Evolutionary conservation across 2,329 filamentous ascomycete genomes (phyloP).

Genomic region (Aureobasidium sp.): DNA sequence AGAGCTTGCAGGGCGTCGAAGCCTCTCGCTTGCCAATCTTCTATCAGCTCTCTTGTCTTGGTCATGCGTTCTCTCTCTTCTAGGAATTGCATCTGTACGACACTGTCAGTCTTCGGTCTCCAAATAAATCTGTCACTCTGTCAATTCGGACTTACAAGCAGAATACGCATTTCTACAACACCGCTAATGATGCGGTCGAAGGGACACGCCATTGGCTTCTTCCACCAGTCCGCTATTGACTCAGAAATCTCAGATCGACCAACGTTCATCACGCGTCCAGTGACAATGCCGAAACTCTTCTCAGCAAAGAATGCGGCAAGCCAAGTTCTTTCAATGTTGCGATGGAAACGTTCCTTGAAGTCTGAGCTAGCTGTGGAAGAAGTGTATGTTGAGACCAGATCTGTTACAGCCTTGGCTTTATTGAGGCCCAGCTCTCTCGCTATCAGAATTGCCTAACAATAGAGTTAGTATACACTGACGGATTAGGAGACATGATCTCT

Average conservation of each 20-base stretch:
- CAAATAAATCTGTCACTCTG: neutral
- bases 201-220: slow-evolving; percentile 3
- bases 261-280: neutral
- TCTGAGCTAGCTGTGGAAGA: neutral
- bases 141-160: neutral
- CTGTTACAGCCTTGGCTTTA: neutral
- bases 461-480: neutral
- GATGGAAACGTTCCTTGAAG: neutral
- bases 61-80: neutral
- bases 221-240: neutral
- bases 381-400: neutral
- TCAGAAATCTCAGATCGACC: neutral
- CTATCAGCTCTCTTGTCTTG: neutral
- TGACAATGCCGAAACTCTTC: slow-evolving; percentile 8
- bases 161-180: neutral
- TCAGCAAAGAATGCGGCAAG: slow-evolving; percentile 5
- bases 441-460: neutral
- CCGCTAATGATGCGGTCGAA: slow-evolving; percentile 1
- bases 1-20: neutral
- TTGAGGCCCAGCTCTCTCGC: neutral
- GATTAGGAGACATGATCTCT: neutral
- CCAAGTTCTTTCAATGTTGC: slow-evolving; percentile 4
- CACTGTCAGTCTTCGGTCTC: neutral
- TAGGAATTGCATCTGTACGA: neutral
- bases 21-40: neutral